Base-by-base conservation (phyloP, 495 filamentous ascomycete species). In the Lichina pygmaea region DNA sequence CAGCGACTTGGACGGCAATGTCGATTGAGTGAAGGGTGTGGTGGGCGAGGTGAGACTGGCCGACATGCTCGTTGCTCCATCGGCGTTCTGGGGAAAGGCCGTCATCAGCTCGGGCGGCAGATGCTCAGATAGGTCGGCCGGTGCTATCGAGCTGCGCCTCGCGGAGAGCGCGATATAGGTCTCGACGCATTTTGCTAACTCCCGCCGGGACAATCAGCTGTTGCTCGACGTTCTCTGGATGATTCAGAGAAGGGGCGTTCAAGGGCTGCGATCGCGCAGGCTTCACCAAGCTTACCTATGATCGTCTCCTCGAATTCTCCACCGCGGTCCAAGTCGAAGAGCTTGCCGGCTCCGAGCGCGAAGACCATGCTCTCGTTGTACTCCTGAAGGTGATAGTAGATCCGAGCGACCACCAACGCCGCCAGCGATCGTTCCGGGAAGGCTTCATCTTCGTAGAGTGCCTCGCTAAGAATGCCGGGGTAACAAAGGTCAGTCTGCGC, bases 301-400 rank as follows among this genome's bases (percentile, higher is more conserved):
- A 99, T 95, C 32, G 91, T 99, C 64, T 99, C 85, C 58, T 95
- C 91, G 57, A 91, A 99, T 66, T 99, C 91, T 57, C 85, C 82
- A 43, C 78, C 76, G 46, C 77, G 72, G 50, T 93, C 80, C 47
- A 99, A 67, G 64, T 89, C 77, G 66, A 99, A 94, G 24, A 94
- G 70, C 52, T 93, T 86, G 36, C 91, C 91, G 15, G 91, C 86
- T 33, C 83, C 86, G 10, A 99, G 71, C 44, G 91, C 91, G 62
- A 99, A 93, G 17, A 80, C 78, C 91, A 99, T 95, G 60, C 86
- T 93, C 68, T 95, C 89, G 56, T 94, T 85, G 63, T 95, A 95
- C 61, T 92, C 91, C 62, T 91, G 81, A 42, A 99, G 74, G 57
- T 99, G 86, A 58, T 94, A 99, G 62, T 95, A 99, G 51, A 95